Conservation (phyloP, 2,329 filamentous ascomycete species). For the Penicillium sp. region DNA sequence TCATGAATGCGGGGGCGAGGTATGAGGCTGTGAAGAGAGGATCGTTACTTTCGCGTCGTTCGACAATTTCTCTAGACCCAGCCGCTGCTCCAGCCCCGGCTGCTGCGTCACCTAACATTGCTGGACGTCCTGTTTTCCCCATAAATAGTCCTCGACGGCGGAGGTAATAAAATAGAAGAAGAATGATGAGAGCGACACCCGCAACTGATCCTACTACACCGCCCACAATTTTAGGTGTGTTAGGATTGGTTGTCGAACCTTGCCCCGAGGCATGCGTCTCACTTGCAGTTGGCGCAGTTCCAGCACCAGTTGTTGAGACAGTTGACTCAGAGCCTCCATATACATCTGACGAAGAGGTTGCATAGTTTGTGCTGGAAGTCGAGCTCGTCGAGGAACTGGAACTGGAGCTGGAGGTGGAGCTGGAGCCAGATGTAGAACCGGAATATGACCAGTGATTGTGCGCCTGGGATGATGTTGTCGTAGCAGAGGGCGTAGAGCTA, state of each 20-base stretch:
- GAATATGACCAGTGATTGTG: not conserved
- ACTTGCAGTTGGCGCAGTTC: conserved; percentile 13
- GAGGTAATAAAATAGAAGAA: conserved; percentile 37
- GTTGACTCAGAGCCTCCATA: conserved; percentile 8
- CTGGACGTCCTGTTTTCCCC: conserved; percentile 20
- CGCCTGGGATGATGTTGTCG: not conserved
- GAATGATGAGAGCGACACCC: conserved; percentile 55
- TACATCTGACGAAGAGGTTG: not conserved
- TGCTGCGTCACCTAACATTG: conserved; percentile 28
- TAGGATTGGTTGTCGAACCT: conserved; percentile 24
- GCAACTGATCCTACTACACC: conserved; percentile 64
- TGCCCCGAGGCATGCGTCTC: conserved; percentile 16
- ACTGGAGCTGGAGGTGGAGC: not conserved
- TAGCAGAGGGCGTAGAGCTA: not conserved
- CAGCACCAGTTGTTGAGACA: conserved; percentile 6
- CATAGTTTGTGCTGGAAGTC: not conserved
- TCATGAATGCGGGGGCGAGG: conserved; percentile 41
- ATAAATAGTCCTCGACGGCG: conserved; percentile 52
- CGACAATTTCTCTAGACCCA: conserved; percentile 34
- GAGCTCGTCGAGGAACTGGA: not conserved
- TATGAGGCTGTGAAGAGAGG: conserved; percentile 42
- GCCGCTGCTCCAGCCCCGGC: conserved; percentile 3
- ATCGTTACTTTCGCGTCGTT: conserved; percentile 40
- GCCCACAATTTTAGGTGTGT: conserved; percentile 58
- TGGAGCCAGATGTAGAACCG: not conserved